Evolutionary conservation across 2,329 filamentous ascomycete genomes (phyloP).

Genomic region (Fusarium staphyleae): DNA sequence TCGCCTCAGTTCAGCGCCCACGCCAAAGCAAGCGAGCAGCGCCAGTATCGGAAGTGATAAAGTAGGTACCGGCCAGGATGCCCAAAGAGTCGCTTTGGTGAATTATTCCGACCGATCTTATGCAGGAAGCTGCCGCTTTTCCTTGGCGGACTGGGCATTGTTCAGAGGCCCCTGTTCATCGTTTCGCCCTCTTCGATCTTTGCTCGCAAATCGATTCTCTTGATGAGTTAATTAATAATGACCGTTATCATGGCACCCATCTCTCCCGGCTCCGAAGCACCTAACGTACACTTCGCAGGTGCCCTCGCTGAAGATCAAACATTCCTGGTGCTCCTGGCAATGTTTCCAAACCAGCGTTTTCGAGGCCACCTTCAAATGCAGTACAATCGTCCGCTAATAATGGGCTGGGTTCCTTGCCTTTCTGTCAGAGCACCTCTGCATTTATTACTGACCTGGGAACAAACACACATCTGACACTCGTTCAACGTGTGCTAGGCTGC

Average conservation of each 20-base stretch:
- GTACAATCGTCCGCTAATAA: slow-evolving; percentile 4
- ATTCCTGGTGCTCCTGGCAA: too few species aligned
- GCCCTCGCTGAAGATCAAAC: slow-evolving; percentile 8
- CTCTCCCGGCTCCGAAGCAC: slow-evolving; percentile 5
- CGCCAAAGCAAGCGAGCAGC: slow-evolving; percentile 33
- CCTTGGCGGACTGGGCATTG: slow-evolving; percentile 3
- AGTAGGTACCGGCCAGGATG: slow-evolving; percentile 27
- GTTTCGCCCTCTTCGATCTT: slow-evolving; percentile 27
- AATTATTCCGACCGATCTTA: slow-evolving; percentile 36
- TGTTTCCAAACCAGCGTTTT: too few species aligned
- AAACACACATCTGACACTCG: neutral
- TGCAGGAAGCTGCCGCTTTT: slow-evolving; percentile 27
- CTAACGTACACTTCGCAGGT: slow-evolving; percentile 12
- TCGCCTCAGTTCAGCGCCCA: slow-evolving; percentile 28
- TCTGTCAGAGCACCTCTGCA: neutral
- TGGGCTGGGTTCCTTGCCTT: slow-evolving; percentile 1
- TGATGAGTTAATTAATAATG: slow-evolving; percentile 9
- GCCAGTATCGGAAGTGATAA: slow-evolving; percentile 35
- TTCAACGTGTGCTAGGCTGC: slow-evolving; percentile 19
- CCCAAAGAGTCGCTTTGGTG: slow-evolving; percentile 32
- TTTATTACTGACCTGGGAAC: too few species aligned
- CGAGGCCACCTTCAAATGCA: slow-evolving; percentile 5
- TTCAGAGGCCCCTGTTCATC: slow-evolving; percentile 13
- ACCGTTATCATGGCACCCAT: slow-evolving; percentile 9
- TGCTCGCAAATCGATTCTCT: slow-evolving; percentile 35